Base-by-base conservation (phyloP, 257 asterid genomes). In the Jaltomata sinuosa region DNA sequence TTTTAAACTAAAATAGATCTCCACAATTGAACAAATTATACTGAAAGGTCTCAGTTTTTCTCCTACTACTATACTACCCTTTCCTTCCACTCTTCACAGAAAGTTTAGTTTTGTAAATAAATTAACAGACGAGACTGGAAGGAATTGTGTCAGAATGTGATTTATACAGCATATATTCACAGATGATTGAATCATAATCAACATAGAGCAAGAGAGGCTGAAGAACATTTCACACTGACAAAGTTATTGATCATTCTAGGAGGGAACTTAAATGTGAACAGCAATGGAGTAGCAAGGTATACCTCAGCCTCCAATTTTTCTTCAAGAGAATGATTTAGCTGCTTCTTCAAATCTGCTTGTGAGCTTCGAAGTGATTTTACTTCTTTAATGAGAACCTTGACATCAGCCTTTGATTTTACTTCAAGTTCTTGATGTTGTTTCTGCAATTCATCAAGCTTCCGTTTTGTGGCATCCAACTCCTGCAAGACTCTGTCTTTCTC, bases 311-410 rank as follows among this genome's bases (percentile, higher is more conserved):
- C 84, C 64, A 91, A 85, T 87, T 92, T 97, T 84, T 92, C 96
- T 65, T 87, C 29, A 45, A 84, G 85, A 12, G 93, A 89, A 81
- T 88, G 93, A 85, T 91, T 84, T 65, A 95, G 93, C 90, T 91
- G 93, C 87, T 91, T 88, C 87, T 89, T 94, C 81, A 95, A 81
- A 74, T 91, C 95, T 85, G 92, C 86, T 81, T 91, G 97, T 85
- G 95, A 90, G 84, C 90, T 89, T 91, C 99, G 90, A 29, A 97
- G 93, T 53, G 99, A 92, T 89, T 90, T 97, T 86, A 97, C 97
- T 89, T 97, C 99, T 91, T 91, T 97, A 54, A 94, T 92, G 81
- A 97, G 98, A 87, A 97, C 85, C 94, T 91, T 95, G 77, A 94
- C 90, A 85, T 97, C 98, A 83, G 96, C 89, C 91, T 95, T 97